Conservation (phyloP, 2,329 filamentous ascomycete genomes). For the Mycosphaerella arachidis region DNA sequence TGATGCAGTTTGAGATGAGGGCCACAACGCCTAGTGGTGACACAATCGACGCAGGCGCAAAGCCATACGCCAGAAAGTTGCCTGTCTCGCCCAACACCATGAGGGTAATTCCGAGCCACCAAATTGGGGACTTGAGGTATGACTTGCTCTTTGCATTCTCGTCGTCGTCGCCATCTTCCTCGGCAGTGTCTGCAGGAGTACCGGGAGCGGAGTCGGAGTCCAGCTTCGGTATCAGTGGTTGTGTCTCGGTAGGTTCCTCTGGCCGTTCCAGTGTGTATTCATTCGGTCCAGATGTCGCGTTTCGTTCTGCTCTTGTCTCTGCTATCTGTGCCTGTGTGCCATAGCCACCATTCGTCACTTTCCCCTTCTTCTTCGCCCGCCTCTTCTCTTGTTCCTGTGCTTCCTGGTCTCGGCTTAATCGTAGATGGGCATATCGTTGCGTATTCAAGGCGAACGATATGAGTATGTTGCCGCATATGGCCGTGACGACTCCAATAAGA, state of each 20-base stretch:
- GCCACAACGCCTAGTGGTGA: conserved; percentile 96
- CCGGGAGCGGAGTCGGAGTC: conserved; percentile 42
- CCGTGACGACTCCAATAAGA: conserved; percentile 88
- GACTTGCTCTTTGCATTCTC: conserved; percentile 53
- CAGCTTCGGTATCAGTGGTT: conserved; percentile 52
- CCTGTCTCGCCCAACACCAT: conserved; percentile 92
- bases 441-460: conserved; percentile 96
- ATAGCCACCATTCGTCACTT: conserved; percentile 44
- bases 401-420: conserved; percentile 66
- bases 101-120: conserved; percentile 90
- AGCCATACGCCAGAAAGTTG: conserved; percentile 96
- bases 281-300: conserved; percentile 17
- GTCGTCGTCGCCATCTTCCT: conserved; percentile 37
- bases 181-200: conserved; percentile 39
- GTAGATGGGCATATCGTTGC: conserved; percentile 90
- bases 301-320: conserved; percentile 29
- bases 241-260: conserved; percentile 42
- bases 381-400: conserved; percentile 35
- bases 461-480: conserved; percentile 85
- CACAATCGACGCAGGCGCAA: conserved; percentile 94
- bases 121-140: conserved; percentile 88
- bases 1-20: conserved; percentile 91
- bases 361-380: conserved; percentile 30
- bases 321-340: conserved; percentile 41
- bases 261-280: conserved; percentile 31